Evolutionary conservation across 768 basidiomycete species (phyloP).

Genomic region (Boletus rubroflammeus): DNA sequence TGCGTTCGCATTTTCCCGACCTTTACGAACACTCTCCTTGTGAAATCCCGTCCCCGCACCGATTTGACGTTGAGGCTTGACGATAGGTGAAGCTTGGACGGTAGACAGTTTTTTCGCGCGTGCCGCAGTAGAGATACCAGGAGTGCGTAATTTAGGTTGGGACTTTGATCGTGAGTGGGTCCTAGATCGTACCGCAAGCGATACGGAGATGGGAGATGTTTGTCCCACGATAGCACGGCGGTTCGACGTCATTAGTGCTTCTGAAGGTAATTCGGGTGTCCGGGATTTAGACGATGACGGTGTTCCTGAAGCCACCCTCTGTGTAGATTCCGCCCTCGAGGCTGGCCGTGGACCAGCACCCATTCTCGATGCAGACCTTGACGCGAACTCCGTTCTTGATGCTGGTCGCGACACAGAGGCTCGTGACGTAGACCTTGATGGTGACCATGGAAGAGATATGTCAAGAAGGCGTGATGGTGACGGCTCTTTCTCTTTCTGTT

Average conservation of each 20-base stretch:
- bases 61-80: conserved; percentile 14
- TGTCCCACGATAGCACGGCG: background rate
- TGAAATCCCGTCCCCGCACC: conserved; percentile 1
- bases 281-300: background rate
- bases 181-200: background rate
- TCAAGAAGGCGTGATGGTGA: conserved; percentile 31
- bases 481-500: conserved; percentile 29
- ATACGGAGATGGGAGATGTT: background rate
- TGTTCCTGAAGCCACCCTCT: background rate
- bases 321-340: conserved; percentile 12
- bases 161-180: conserved; percentile 32
- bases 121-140: background rate
- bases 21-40: background rate
- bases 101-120: conserved; percentile 28
- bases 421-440: conserved; percentile 13
- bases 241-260: background rate
- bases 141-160: conserved; percentile 33
- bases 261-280: background rate
- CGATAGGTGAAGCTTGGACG: conserved; percentile 29
- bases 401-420: conserved; percentile 14
- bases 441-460: conserved; percentile 35
- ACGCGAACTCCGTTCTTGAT: conserved; percentile 13
- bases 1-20: background rate
- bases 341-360: conserved; percentile 12
- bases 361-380: conserved; percentile 20